Evolutionary conservation across 2,329 filamentous ascomycete genomes (phyloP).

Genomic region (Sclerotinia spermophila): DNA sequence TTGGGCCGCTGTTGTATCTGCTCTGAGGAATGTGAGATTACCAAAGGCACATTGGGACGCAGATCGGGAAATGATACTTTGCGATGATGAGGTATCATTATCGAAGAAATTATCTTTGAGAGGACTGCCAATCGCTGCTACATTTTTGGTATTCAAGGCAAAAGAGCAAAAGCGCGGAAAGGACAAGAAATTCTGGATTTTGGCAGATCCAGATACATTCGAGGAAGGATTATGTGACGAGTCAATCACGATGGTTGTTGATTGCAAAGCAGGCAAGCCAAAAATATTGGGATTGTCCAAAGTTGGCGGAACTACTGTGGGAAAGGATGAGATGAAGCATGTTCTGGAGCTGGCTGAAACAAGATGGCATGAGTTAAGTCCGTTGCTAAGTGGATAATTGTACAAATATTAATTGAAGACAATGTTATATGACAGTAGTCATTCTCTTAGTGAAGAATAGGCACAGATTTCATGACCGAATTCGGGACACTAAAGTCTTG

Average conservation of each 20-base stretch:
- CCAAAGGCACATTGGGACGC: slow-evolving; percentile 80
- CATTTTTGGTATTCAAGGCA: slow-evolving; percentile 73
- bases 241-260: slow-evolving; percentile 77
- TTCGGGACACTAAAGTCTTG: neutral
- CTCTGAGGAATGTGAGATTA: slow-evolving; percentile 71
- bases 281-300: slow-evolving; percentile 75
- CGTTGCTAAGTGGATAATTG: slow-evolving; percentile 27
- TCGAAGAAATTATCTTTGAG: slow-evolving; percentile 56
- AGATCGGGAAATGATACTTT: slow-evolving; percentile 76
- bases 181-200: slow-evolving; percentile 65
- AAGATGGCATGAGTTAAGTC: slow-evolving; percentile 56
- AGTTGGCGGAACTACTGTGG: slow-evolving; percentile 70
- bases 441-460: slow-evolving; percentile 2
- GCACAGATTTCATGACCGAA: neutral
- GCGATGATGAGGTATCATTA: slow-evolving; percentile 56
- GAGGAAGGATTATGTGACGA: slow-evolving; percentile 86
- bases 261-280: slow-evolving; percentile 47
- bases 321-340: slow-evolving; percentile 56
- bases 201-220: slow-evolving; percentile 84
- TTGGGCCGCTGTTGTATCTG: slow-evolving; percentile 80
- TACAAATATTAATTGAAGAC: slow-evolving; percentile 8
- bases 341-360: slow-evolving; percentile 57
- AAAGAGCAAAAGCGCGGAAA: slow-evolving; percentile 43
- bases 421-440: neutral
- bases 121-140: slow-evolving; percentile 70